phyloP scores from a whole-genome alignment of 176 grass and related monocot genomes.

The Bothriochloa decipiens region DNA sequence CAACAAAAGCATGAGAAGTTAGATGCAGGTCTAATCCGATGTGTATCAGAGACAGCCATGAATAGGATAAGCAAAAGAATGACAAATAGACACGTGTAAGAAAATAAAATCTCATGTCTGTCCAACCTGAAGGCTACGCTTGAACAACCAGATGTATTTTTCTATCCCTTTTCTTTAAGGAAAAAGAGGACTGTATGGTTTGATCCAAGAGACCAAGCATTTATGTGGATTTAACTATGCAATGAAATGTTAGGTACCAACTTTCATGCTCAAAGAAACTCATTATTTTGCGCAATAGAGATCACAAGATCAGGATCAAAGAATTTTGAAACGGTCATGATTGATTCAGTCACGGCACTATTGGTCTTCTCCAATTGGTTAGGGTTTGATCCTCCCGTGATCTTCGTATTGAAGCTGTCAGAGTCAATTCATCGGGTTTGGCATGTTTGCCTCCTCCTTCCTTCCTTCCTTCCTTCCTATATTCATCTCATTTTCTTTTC shows the following conservation, averaged over 20 bases:
- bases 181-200: neutral
- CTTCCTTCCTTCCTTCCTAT: neutral
- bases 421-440: too few relatives aligned
- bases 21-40: constrained; percentile 21
- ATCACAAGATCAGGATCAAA: neutral
- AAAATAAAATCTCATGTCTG: neutral
- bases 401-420: neutral
- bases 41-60: neutral
- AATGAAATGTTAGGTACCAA: constrained; percentile 6
- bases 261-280: neutral
- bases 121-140: constrained; percentile 21
- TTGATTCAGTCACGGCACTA: constrained; percentile 15
- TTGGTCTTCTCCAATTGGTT: neutral
- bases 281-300: neutral
- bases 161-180: too few relatives aligned
- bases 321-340: constrained; percentile 19
- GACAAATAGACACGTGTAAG: neutral
- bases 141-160: constrained; percentile 2
- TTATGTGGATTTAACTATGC: neutral
- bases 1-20: neutral
- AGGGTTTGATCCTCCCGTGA: neutral
- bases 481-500: neutral
- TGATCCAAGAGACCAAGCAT: neutral
- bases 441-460: neutral
- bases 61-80: constrained; percentile 15